Evolutionary conservation across 1,284 basidiomycete species (phyloP).

Genomic region (Xerocomus minutiporus): DNA sequence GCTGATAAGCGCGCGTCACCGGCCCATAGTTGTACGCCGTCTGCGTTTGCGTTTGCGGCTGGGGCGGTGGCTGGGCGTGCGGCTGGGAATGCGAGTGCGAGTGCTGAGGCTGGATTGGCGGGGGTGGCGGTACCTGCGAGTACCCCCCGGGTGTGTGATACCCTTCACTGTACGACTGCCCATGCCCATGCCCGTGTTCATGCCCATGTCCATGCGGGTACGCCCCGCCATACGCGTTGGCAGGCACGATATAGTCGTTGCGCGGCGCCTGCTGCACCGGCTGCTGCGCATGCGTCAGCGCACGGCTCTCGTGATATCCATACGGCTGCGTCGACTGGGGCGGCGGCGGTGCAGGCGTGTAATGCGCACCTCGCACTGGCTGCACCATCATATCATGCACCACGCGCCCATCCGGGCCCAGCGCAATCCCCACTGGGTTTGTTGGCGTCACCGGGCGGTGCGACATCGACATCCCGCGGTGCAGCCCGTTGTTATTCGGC

Average conservation of each 20-base stretch:
- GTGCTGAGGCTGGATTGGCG: not conserved
- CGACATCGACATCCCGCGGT: conserved; percentile 19
- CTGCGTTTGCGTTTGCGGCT: not conserved
- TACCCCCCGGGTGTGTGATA: conserved; percentile 15
- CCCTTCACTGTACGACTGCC: conserved; percentile 14
- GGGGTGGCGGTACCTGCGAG: conserved; percentile 7
- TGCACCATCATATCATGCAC: conserved; percentile 31
- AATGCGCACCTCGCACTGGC: conserved; percentile 5
- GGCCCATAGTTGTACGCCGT: conserved; percentile 4
- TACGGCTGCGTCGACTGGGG: conserved; percentile 23
- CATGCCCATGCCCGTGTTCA: conserved; percentile 14
- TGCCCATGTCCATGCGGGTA: conserved; percentile 16
- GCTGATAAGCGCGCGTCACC: conserved; percentile 8
- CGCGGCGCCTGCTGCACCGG: conserved; percentile 11
- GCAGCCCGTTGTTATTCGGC: conserved; percentile 2
- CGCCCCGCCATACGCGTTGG: conserved; percentile 8
- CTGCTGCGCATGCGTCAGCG: conserved; percentile 15
- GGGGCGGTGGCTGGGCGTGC: not conserved
- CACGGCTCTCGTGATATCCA: conserved; percentile 15
- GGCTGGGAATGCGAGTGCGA: not conserved
- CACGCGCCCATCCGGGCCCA: conserved; percentile 32
- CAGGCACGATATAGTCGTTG: conserved; percentile 22
- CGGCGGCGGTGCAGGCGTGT: conserved; percentile 11
- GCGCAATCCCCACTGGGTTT: conserved; percentile 28
- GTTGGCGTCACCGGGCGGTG: conserved; percentile 25